Base-by-base conservation (phyloP, 805 yeast species). In the Pichia exigua region DNA sequence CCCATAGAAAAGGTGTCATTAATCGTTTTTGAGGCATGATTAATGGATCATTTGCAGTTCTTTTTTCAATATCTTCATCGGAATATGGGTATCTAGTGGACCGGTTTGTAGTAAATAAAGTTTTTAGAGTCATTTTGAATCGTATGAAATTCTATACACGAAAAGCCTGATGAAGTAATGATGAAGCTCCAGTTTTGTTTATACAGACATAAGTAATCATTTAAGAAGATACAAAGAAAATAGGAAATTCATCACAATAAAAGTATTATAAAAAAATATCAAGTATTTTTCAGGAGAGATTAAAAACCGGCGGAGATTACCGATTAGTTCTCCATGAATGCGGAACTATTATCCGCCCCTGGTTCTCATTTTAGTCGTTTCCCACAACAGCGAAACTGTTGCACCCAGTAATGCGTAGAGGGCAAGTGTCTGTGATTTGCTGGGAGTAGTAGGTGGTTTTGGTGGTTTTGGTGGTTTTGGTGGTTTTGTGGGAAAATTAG, bases 11-110 rank as follows among this genome's bases (percentile, higher is more conserved):
- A 3, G 65, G 68, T 2, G 75, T 64, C 42, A 71, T 50, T 22
- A 70, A 45, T 40, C 76, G 57, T 41, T 58, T 63, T 54, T 71
- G 74, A 3, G 73, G 67, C n/a, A 42, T 39, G n/a, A 63, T 50
- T 26, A 59, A 44, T 1, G 59, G 58, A 48, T 61, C 66, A 13
- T 30, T 17, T 10, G 54, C 51, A 17, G 27, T 45, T 17, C 60
- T 44, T 11, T 46, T 53, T 42, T 58, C 61, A 7, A 57, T 40
- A 27, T 58, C 60, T 15, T 57, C 55, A 15, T 54, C 45, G 2
- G 56, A 26, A 45, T 55, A 58, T 8, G 26, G 20, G 18, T 15
- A 32, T 8, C 40, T 18, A 20, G 44, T 47, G 1, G 27, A 49
- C 24, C 51, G 35, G 13, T 44, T 35, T 6, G 49, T 49, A 2